Base-by-base conservation (phyloP, 1,139 yeast species). In the Sugiyamaella xylanicola region DNA sequence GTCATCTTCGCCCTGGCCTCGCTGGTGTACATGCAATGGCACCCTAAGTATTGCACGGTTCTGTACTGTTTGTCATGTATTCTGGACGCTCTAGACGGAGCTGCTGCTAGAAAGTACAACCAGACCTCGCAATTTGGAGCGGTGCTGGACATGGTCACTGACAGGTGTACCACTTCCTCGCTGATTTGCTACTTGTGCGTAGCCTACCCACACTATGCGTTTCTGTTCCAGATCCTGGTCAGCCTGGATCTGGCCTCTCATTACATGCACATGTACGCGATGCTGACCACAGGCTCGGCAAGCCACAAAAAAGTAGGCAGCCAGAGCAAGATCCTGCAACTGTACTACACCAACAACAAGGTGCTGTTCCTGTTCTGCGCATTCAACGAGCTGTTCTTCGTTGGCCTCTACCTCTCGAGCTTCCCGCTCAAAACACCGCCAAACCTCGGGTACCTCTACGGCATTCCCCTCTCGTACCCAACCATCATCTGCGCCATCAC, bases 191-290 rank as follows among this genome's bases (percentile, higher is more conserved):
- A 83, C 72, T 78, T 95, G 59, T 83, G 95, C 64, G 85, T 88
- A 44, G 78, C 88, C 53, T 92, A 89, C 68, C 98, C 98, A 8
- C 63, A 66, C 39, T 78, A 74, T 63, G 82, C 79, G 51, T 73
- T 87, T 16, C 66, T 85, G n/a, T 92, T 95, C 85, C 99, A 95
- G 74, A 68, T 88, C 32, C 77, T 93, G 65, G 85, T 91, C 55
- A 87, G 95, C 25, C 77, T 93, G 66, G 99, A 95, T 72, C 80
- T 95, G 67, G 92, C 98, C 1, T 87, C 96, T 56, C 99, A 95
- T 70, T 95, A 95, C 75, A 89, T 95, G 87, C 99, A 95, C 77
- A 93, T 95, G 99, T 92, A 92, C 72, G 97, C 98, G 54, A 88
- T 90, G 77, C 76, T 92, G 65, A 80, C 85, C 53, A 77, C 84